Percentiles rank a stretch among this genome's conserved stretches.
These are phyloP conservation scores for Osmozyma mogii DNA, from an alignment of 805 yeast species.

Conservation along the genomic window DNA sequence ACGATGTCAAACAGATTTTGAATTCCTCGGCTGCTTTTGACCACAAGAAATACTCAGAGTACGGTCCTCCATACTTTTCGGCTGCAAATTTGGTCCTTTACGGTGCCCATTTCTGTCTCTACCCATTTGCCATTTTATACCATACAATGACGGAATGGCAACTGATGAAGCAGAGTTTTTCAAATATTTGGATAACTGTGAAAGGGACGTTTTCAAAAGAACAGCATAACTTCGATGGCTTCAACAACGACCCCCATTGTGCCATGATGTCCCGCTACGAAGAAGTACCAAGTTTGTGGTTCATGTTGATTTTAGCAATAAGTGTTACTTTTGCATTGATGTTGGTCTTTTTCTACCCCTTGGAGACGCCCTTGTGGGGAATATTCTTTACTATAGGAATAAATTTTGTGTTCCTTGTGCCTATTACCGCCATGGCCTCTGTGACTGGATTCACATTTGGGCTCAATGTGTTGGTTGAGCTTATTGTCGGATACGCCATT, in stretches of 20 bases:
- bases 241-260: constrained; percentile 44
- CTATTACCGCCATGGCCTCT: constrained; percentile 54
- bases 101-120: constrained; percentile 48
- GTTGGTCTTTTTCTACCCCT: constrained; percentile 39
- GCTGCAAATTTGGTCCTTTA: constrained; percentile 56
- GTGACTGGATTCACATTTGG: constrained; percentile 55
- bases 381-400: constrained; percentile 49
- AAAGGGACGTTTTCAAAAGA: constrained; percentile 18
- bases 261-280: constrained; percentile 50
- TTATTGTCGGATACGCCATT: constrained; percentile 56
- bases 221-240: constrained; percentile 6
- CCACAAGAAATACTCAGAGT: constrained; percentile 36
- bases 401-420: constrained; percentile 48
- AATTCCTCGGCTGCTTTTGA: constrained; percentile 39
- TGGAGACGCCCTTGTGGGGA: constrained; percentile 59
- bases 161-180: constrained; percentile 32
- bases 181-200: constrained; percentile 24
- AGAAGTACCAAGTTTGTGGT: constrained; percentile 77
- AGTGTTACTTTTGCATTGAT: constrained; percentile 38
- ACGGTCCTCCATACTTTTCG: constrained; percentile 60
- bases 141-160: constrained; percentile 39
- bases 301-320: constrained; percentile 34
- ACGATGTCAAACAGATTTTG: constrained; percentile 40
- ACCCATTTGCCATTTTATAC: constrained; percentile 48
- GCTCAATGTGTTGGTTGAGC: constrained; percentile 54